These are phyloP conservation scores for Lophium mytilinum DNA, from an alignment of 495 filamentous ascomycete species.

Conservation along the genomic window DNA sequence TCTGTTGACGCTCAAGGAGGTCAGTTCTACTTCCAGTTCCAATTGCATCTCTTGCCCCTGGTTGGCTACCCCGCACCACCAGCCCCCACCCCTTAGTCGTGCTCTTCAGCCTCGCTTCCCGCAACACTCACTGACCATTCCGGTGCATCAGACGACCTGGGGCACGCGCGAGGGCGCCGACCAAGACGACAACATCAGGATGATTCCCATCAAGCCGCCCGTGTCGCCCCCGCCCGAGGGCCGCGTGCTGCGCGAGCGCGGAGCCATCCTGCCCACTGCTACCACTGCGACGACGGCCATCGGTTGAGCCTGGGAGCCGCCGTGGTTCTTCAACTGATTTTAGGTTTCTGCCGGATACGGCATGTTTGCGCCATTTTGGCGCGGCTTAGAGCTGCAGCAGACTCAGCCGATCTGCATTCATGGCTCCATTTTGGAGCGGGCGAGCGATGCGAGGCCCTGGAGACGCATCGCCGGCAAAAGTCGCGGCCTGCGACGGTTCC, in stretches of 20 bases:
- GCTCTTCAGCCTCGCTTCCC: background rate
- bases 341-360: constrained; percentile 36
- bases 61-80: background rate
- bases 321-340: background rate
- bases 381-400: background rate
- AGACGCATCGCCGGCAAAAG: background rate
- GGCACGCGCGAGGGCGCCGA: constrained; percentile 61
- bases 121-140: background rate
- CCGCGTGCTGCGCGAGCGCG: constrained; percentile 21
- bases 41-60: too few relatives aligned
- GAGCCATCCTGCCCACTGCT: constrained; percentile 1
- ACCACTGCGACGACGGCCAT: background rate
- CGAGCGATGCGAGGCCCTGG: background rate
- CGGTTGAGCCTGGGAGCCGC: constrained; percentile 1
- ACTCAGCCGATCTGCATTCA: background rate
- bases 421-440: background rate
- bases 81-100: background rate
- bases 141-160: constrained; percentile 51
- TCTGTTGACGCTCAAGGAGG: constrained; percentile 43
- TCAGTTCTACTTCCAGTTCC: too few relatives aligned
- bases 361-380: constrained; percentile 29
- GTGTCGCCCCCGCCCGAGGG: constrained; percentile 9
- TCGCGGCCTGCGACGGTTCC: background rate
- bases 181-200: constrained; percentile 39
- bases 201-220: constrained; percentile 19